Conservation (phyloP, 2,329 filamentous ascomycete species). For the Pseudogymnoascus sp. region DNA sequence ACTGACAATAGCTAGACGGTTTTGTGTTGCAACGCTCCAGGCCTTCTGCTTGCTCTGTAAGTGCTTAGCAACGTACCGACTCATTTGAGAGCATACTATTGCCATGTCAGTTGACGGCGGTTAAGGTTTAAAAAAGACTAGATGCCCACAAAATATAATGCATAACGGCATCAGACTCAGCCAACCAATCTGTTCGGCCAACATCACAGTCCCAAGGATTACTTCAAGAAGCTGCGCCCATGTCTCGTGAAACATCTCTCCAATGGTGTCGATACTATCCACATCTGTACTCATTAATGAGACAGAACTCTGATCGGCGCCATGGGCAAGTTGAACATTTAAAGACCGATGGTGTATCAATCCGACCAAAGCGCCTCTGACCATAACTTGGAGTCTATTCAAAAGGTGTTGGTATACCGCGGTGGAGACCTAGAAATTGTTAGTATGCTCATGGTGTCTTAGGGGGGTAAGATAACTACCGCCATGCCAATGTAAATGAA, state of each 20-base stretch:
- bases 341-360: constrained; percentile 31
- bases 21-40: constrained; percentile 36
- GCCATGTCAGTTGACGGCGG: constrained; percentile 1
- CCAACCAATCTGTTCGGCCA: constrained; percentile 35
- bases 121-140: not conserved
- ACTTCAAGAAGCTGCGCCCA: constrained; percentile 37
- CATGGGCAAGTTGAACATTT: constrained; percentile 17
- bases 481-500: constrained; percentile 32
- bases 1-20: constrained; percentile 30
- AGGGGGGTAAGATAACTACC: constrained; percentile 21
- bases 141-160: constrained; percentile 33
- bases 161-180: constrained; percentile 33
- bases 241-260: constrained; percentile 34
- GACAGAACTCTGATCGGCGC: constrained; percentile 28
- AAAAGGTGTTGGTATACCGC: constrained; percentile 26
- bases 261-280: constrained; percentile 26
- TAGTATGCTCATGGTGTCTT: not conserved
- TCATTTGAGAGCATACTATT: constrained; percentile 35
- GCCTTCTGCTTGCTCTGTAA: constrained; percentile 29
- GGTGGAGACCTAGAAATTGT: constrained; percentile 25
- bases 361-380: constrained; percentile 29
- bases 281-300: constrained; percentile 36
- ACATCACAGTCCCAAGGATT: constrained; percentile 31
- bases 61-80: constrained; percentile 32
- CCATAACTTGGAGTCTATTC: constrained; percentile 29